Percentiles rank a stretch among this genome's conserved stretches.
Conservation (phyloP, 257 asterid species). For the Solanum pinnatisectum region DNA sequence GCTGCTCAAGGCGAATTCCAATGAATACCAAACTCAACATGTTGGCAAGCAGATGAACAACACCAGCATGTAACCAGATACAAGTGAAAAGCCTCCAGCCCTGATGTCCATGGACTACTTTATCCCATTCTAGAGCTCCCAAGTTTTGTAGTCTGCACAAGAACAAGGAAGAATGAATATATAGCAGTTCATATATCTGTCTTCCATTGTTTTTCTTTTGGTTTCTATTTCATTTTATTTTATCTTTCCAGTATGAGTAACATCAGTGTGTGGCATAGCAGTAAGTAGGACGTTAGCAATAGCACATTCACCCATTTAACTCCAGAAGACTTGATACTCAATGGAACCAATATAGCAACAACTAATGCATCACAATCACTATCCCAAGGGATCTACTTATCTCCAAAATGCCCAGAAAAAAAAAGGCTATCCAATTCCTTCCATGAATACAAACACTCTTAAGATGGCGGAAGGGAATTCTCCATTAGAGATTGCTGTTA, state of each 20-base stretch:
- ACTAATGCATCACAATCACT: not conserved
- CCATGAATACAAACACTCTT: not conserved
- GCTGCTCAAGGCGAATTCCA: constrained; percentile 90
- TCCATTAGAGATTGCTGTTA: not conserved
- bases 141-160: constrained; percentile 59
- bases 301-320: not conserved
- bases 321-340: not conserved
- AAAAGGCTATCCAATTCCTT: not conserved
- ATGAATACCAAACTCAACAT: constrained; percentile 79
- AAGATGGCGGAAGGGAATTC: not conserved
- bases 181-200: not conserved
- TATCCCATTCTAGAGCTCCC: constrained; percentile 75
- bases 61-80: constrained; percentile 93
- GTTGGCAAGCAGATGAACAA: constrained; percentile 71
- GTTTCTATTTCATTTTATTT: not conserved
- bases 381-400: not conserved
- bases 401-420: not conserved
- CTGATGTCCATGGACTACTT: constrained; percentile 54
- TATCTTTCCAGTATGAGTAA: not conserved
- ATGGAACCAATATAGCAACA: not conserved
- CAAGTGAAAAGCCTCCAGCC: constrained; percentile 85
- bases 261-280: not conserved
- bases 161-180: not conserved
- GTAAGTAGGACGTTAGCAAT: not conserved
- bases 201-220: not conserved